Evolutionary conservation across 495 filamentous ascomycete species (phyloP), one percentile per base, ranked within the genome.

Genomic region (Xylaria acuta): DNA sequence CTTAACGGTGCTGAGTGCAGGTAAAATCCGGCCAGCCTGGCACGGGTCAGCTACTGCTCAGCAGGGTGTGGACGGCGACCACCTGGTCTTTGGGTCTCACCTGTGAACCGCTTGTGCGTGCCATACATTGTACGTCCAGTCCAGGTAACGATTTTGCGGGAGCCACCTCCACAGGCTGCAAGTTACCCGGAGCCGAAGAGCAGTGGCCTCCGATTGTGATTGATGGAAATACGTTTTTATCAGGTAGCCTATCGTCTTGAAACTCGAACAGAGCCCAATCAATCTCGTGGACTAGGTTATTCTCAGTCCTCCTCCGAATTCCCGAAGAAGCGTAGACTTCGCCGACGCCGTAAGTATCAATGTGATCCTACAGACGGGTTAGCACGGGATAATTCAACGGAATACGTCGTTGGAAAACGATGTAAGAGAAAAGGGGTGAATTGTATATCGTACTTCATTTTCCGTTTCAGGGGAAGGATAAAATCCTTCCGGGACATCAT

Each of bases 211-310:
- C 80, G 74, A n/a, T 84, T 84, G 70, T 86, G 78, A 90, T 74
- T 40, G 71, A 72, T 14, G 83, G 83, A 12, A 87, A 90, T 18
- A 88, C 81, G 74, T 97, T 97, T 51, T 88, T 86, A 0, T 86
- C 83, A n/a, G 93, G 92, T 66, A 90, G 83, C 16, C 95, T 89
- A 22, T 90, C 86, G 9, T 90, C 84, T 25, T 91, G 82, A 64
- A 98, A 92, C 77, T 94, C 91, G 72, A 98, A 93, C 12, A 98
- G 82, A 0, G 95, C 94, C 95, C 95, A 98, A 79, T 98, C 95
- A 71, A 98, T 94, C 79, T 98, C 95, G 75, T 98, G 95, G 18
- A 92, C 86, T 16, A 95, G 80, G 7, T 88, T 88, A 53, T 89
- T 83, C 34, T 88, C 84, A 14, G 75, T 68, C 75, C 90, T 90